phyloP scores from a whole-genome alignment of 2,329 filamentous ascomycete species.

The Verticillium albo-atrum region DNA sequence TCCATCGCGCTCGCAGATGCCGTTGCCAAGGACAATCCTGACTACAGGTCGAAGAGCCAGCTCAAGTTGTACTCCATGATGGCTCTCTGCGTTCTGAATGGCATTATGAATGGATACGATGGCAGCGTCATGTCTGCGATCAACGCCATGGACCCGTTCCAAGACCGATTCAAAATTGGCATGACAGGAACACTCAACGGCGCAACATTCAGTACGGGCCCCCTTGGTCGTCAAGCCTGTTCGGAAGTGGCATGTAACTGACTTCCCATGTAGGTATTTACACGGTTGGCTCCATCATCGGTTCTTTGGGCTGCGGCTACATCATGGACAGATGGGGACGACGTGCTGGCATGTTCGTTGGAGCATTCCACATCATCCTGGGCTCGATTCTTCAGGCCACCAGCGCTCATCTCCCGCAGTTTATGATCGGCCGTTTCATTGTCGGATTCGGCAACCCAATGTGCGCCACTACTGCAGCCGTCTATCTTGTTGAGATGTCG shows the following conservation, averaged over 20 bases:
- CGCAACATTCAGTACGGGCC: neutral
- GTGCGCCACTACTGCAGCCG: constrained; percentile 12
- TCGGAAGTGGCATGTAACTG: too few relatives aligned
- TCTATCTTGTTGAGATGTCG: constrained; percentile 13
- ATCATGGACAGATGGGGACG: constrained; percentile 16
- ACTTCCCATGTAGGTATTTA: constrained; percentile 11
- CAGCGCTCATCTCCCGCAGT: constrained; percentile 11
- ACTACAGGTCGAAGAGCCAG: constrained; percentile 9
- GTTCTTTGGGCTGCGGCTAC: constrained; percentile 10
- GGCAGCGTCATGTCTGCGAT: constrained; percentile 14
- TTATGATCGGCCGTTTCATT: constrained; percentile 13
- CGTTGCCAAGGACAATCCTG: constrained; percentile 13
- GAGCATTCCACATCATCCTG: constrained; percentile 9
- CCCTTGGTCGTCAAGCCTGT: too few relatives aligned
- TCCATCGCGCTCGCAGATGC: constrained; percentile 14
- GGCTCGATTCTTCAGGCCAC: constrained; percentile 13
- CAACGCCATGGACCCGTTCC: constrained; percentile 14
- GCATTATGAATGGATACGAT: constrained; percentile 10
- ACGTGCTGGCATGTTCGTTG: constrained; percentile 12
- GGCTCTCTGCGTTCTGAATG: constrained; percentile 12
- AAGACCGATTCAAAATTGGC: constrained; percentile 12
- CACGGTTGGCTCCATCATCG: constrained; percentile 12
- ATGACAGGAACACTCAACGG: constrained; percentile 9
- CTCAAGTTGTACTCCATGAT: constrained; percentile 14
- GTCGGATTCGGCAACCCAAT: constrained; percentile 10